Evolutionary conservation across 176 grass and related monocot genomes (phyloP), one percentile per base, ranked within the genome.

Genomic region (Urochloa ruziziensis): DNA sequence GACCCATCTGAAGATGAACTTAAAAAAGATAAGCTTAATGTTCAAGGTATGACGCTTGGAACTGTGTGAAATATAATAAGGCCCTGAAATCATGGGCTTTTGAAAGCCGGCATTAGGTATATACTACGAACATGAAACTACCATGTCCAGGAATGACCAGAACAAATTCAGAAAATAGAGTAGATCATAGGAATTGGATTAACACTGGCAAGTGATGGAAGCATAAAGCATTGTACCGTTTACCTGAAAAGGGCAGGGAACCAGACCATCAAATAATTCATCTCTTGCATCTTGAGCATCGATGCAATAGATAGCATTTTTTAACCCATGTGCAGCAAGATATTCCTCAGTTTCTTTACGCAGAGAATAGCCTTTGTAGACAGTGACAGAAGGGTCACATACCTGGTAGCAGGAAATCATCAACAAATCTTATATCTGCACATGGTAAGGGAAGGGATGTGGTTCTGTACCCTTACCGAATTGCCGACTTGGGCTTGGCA

Each of bases 231-330:
- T 37, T 69, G 42, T 44, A 35, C 33, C 0, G 4, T 34, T 89
- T 92, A 94, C 90, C 90, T 88, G 86, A 65, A 97, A 92, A 87
- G 86, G 92, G 68, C 95, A 97, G 74, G 90, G 86, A 63, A 75
- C 68, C 37, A 97, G 23, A 80, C 81, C 73, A 60, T 65, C 92
- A 94, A 97, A 97, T 40, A 94, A 71, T 57, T 83, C 88, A 15
- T 93, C 90, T 73, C 54, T 94, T 79, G 85, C 84, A 86, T 92
- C 84, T 9, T 74, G 79, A 46, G 90, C 86, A 52, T 86, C 73
- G 39, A 94, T 80, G 81, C 83, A 83, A 82, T 91, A 94, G 57
- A 92, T 6, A 81, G 90, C 83, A 39, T 91, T 71, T 37, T 81
- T 94, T 32, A 97, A 83, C 62, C 94, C 94, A 1, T 57, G 77